Evolutionary conservation across 2,329 filamentous ascomycete genomes (phyloP), one percentile per base, ranked within the genome.

Genomic region (Trichoderma gracile): DNA sequence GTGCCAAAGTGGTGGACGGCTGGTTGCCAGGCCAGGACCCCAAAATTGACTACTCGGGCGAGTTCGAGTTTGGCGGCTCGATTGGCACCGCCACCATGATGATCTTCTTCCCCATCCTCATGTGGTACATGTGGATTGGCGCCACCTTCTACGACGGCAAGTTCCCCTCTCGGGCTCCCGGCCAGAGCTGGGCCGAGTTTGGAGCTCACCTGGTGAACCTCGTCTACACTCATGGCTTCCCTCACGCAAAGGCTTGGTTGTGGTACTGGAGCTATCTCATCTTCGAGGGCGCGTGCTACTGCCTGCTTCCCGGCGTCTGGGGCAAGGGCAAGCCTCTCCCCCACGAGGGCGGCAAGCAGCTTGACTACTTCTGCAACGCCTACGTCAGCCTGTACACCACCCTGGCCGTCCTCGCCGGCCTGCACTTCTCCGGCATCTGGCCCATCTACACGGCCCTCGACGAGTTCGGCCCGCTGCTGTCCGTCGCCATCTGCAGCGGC

Each of bases 51-150:
- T 80, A 83, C 72, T 87, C 85, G 1, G 86, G 84, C 68, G 80
- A 84, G 68, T 84, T 86, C 70, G 96, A 99, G 75, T 99, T 98
- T 74, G 94, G 94, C 68, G 95, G 95, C 65, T 88, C 91, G 3
- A 75, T 84, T n/a, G 94, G 95, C 63, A 89, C 93, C 47, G 78
- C 85, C 17, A 81, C 85, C 69, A 93, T 97, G 86, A 98, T 98
- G 92, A 84, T 93, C 67, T 87, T 90, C 52, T 99, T 98, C 78
- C 95, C 95, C n/a, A 67, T 89, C 43, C 84, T 99, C 71, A 98
- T 98, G 94, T 97, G 92, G 85, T 98, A 97, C 80, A 97, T 99
- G 93, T 98, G 93, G 93, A 89, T 96, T 77, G 95, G 95, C 57
- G 91, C 94, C 40, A 93, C 89, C 56, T 97, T 94, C 80, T 99